Percentiles rank a stretch among this genome's conserved stretches.
Conservation (phyloP, 164 flowering plant genomes). For the Chloranthus sessilifolius region DNA sequence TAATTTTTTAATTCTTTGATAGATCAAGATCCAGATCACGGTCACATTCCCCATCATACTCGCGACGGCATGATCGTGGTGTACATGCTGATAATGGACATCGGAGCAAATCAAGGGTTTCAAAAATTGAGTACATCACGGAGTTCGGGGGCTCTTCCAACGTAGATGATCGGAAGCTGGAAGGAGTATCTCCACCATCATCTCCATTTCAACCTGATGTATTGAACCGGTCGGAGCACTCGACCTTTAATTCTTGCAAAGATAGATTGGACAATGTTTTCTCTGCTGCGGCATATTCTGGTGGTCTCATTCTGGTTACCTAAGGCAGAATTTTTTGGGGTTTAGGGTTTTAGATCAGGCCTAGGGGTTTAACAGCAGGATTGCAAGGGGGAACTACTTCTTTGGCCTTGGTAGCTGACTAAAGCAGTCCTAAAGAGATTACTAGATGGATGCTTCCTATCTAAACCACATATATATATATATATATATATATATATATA, state of each 20-base stretch:
- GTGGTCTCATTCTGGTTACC: slow-evolving; percentile 45
- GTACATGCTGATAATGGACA: slow-evolving; percentile 58
- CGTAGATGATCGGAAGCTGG: slow-evolving; percentile 57
- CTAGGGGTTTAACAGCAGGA: no score
- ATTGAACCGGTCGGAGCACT: slow-evolving; percentile 99
- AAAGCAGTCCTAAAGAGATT: slow-evolving; percentile 5
- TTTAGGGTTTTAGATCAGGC: slow-evolving; percentile 33
- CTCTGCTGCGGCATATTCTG: slow-evolving; percentile 74
- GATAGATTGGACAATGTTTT: slow-evolving; percentile 75
- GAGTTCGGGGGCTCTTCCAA: slow-evolving; percentile 87
- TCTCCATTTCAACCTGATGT: slow-evolving; percentile 67
- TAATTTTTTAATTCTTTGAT: slow-evolving; percentile 13
- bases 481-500: slow-evolving; percentile 22
- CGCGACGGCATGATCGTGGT: slow-evolving; percentile 71
- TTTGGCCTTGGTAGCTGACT: slow-evolving; percentile 9
- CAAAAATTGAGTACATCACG: slow-evolving; percentile 90
- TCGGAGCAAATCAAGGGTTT: slow-evolving; percentile 58
- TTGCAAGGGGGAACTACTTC: slow-evolving; percentile 19
- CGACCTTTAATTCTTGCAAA: slow-evolving; percentile 91
- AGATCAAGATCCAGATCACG: slow-evolving; percentile 74
- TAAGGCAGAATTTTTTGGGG: slow-evolving; percentile 45
- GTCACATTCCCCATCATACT: slow-evolving; percentile 74
- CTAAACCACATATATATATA: slow-evolving; percentile 37
- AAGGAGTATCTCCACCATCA: slow-evolving; percentile 88
- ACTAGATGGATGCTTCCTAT: slow-evolving; percentile 27